Evolutionary conservation across 345 rosid species (phyloP).

Genomic region (Cochlearia excelsa): DNA sequence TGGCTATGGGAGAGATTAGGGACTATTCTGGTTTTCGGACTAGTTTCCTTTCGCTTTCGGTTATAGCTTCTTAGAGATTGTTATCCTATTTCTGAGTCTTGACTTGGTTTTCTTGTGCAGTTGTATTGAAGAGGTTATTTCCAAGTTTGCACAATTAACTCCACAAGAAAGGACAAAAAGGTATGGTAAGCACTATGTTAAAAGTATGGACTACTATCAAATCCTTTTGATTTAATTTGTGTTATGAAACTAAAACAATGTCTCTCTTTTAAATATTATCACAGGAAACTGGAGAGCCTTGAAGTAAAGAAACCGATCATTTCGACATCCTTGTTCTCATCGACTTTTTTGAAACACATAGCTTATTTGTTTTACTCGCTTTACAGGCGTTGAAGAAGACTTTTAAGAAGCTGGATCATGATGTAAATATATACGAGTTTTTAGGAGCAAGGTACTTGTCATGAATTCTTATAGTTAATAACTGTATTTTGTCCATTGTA

Average conservation of each 20-base stretch:
- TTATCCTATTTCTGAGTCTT: background rate
- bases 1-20: slow-evolving; percentile 2
- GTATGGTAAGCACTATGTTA: slow-evolving; percentile 42
- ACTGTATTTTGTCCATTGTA: slow-evolving; percentile 8
- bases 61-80: slow-evolving; percentile 2
- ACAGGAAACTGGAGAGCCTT: slow-evolving; percentile 95
- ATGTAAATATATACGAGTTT: slow-evolving; percentile 76
- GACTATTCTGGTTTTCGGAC: background rate
- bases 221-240: slow-evolving; percentile 13
- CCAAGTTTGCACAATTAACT: slow-evolving; percentile 69
- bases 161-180: slow-evolving; percentile 92
- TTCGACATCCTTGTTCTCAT: slow-evolving; percentile 15
- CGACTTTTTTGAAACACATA: background rate
- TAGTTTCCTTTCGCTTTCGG: too few relatives aligned
- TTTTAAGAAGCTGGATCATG: slow-evolving; percentile 89
- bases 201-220: slow-evolving; percentile 3
- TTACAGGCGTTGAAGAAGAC: slow-evolving; percentile 81
- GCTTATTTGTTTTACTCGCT: slow-evolving; percentile 29
- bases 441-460: slow-evolving; percentile 61
- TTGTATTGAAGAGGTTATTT: slow-evolving; percentile 70
- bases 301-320: slow-evolving; percentile 56
- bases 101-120: slow-evolving; percentile 30
- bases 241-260: slow-evolving; percentile 17
- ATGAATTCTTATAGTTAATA: slow-evolving; percentile 16
- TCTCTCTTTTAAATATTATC: slow-evolving; percentile 1